A percentile compares a stretch with the other conserved stretches of the same genome.
Conservation (phyloP, 352 stramenopile species). For the Globisporangium ultimum region DNA sequence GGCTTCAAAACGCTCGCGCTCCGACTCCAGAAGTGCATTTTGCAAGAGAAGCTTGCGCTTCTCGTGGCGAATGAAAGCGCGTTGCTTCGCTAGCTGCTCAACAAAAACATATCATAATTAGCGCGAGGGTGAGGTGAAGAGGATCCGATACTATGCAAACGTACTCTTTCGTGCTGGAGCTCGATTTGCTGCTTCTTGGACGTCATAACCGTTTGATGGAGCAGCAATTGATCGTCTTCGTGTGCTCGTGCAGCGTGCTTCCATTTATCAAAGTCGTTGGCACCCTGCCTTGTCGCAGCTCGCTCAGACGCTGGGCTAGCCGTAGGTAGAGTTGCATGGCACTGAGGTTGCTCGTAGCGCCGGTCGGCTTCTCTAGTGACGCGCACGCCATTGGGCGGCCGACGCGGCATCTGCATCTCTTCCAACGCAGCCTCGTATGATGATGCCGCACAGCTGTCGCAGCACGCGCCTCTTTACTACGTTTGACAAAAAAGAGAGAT, state of each 20-base stretch:
- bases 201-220: conserved; percentile 65
- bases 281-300: no score
- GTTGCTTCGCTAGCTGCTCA: conserved; percentile 59
- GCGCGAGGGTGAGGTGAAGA: background rate
- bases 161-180: conserved; percentile 54
- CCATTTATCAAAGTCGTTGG: no score
- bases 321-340: no score
- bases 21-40: conserved; percentile 67
- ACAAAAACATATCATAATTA: background rate
- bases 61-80: conserved; percentile 77
- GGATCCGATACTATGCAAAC: background rate
- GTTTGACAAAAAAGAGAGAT: no score
- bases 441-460: no score
- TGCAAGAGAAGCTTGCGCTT: conserved; percentile 73
- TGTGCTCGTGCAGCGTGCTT: conserved; percentile 12
- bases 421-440: no score
- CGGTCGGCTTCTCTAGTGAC: no score
- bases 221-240: conserved; percentile 60
- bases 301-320: no score
- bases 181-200: conserved; percentile 69
- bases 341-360: no score
- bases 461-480: no score
- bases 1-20: conserved; percentile 70
- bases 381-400: no score
- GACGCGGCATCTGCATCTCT: no score